phyloP scores from a whole-genome alignment of 352 stramenopile species.

The Thraustochytrium sp. region DNA sequence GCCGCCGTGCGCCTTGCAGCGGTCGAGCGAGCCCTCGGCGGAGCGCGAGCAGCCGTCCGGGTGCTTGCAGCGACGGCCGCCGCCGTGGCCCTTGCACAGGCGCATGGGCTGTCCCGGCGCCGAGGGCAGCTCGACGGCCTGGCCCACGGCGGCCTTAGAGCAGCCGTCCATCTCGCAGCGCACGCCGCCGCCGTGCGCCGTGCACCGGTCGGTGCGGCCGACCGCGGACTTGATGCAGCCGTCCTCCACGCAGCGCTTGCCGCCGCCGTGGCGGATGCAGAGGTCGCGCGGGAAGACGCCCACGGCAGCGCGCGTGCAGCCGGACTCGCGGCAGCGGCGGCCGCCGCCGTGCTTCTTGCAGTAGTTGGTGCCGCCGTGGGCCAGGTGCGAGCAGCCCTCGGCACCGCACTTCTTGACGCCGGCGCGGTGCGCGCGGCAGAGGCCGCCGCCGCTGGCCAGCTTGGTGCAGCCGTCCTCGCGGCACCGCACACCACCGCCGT shows the following conservation, averaged over 20 bases:
- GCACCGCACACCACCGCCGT: conserved; percentile 75
- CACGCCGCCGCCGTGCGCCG: conserved; percentile 17
- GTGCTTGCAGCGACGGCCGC: conserved; percentile 60
- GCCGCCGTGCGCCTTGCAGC: conserved; percentile 75
- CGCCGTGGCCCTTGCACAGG: conserved; percentile 73
- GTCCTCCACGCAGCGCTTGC: conserved; percentile 66
- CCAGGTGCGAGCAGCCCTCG: conserved; percentile 70
- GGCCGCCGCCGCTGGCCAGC: conserved; percentile 46
- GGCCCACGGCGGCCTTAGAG: conserved; percentile 50
- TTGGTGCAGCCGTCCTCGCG: conserved; percentile 58
- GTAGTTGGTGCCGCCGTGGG: conserved; percentile 70
- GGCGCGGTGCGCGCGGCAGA: conserved; percentile 74
- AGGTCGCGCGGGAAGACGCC: conserved; percentile 67
- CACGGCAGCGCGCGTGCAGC: conserved; percentile 62
- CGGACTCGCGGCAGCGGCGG: conserved; percentile 67
- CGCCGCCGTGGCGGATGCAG: conserved; percentile 72
- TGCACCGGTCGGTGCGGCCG: conserved; percentile 3
- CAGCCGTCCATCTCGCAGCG: conserved; percentile 33
- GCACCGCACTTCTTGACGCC: conserved; percentile 72
- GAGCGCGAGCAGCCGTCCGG: conserved; percentile 67
- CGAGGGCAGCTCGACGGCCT: neutral
- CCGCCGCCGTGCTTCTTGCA: conserved; percentile 72
- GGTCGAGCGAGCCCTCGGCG: conserved; percentile 55
- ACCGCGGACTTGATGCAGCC: conserved; percentile 63
- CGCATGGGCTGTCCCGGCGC: conserved; percentile 60